Conservation (phyloP, 2,329 filamentous ascomycete species). For the Parascedosporium putredinis region DNA sequence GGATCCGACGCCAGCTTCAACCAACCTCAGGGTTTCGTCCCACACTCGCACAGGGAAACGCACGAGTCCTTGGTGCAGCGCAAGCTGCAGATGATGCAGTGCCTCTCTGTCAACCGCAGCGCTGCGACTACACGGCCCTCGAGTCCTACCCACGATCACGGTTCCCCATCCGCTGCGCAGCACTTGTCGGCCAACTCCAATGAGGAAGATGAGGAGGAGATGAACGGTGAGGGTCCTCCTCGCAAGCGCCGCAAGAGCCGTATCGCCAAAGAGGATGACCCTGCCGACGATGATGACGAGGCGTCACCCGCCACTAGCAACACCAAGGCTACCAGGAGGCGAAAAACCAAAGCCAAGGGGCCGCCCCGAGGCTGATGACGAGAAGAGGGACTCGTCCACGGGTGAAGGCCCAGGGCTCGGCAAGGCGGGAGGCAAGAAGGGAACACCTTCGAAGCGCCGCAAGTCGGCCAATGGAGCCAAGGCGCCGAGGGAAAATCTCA, state of each 20-base stretch:
- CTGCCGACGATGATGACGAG: constrained; percentile 8
- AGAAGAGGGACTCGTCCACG: neutral
- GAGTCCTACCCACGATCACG: constrained; percentile 30
- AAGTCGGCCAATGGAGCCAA: constrained; percentile 32
- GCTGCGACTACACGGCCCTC: constrained; percentile 48
- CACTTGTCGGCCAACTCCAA: no score
- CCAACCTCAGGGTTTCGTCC: constrained; percentile 45
- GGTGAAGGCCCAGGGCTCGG: no score
- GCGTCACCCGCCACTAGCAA: neutral
- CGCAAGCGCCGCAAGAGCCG: constrained; percentile 47
- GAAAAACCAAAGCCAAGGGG: no score
- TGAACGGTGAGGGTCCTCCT: constrained; percentile 26
- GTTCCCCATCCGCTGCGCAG: constrained; percentile 1
- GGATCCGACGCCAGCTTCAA: constrained; percentile 60
- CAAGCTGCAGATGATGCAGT: constrained; percentile 44
- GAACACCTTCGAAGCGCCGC: constrained; percentile 28
- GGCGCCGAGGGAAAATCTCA: constrained; percentile 56
- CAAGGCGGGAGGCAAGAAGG: neutral
- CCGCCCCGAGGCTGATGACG: neutral
- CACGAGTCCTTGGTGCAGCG: constrained; percentile 45
- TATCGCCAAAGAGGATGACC: constrained; percentile 28
- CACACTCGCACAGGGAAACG: constrained; percentile 45
- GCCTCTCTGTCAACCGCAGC: constrained; percentile 47
- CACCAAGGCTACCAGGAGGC: neutral
- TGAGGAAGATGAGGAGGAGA: no score